Percentiles rank a stretch among this genome's conserved stretches.
Evolutionary conservation across 2,329 filamentous ascomycete species (phyloP).

Genomic region (Calonectria henricotiae): DNA sequence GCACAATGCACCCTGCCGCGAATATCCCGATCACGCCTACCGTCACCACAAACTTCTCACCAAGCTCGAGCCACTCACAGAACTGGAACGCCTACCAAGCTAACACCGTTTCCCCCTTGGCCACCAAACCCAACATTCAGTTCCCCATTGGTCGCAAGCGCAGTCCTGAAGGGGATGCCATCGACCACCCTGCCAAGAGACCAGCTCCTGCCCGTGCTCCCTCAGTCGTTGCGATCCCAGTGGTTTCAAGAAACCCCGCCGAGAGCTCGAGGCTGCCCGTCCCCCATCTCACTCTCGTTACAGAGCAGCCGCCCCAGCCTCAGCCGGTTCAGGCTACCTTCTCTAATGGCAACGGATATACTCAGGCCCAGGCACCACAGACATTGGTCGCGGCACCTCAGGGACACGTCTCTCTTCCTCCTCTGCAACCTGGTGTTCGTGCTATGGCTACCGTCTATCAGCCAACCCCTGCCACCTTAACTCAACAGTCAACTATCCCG

Average conservation of each 20-base stretch:
- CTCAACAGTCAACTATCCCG: conserved; percentile 56
- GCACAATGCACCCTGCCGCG: conserved; percentile 51
- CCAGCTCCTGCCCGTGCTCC: conserved; percentile 52
- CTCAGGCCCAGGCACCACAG: conserved; percentile 46
- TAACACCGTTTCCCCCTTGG: conserved; percentile 66
- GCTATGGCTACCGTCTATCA: conserved; percentile 86
- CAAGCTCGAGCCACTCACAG: conserved; percentile 58
- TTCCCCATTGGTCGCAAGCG: conserved; percentile 66
- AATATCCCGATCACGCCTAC: conserved; percentile 57
- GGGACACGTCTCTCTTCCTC: conserved; percentile 72
- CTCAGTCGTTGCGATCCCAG: conserved; percentile 39
- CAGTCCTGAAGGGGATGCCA: conserved; percentile 66
- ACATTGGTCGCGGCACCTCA: conserved; percentile 56
- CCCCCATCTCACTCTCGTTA: conserved; percentile 80
- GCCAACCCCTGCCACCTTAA: conserved; percentile 64
- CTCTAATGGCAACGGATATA: conserved; percentile 60
- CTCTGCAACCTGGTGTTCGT: conserved; percentile 74
- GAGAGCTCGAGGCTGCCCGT: conserved; percentile 72
- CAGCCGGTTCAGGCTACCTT: conserved; percentile 53
- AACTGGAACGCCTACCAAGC: conserved; percentile 61
- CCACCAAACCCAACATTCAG: conserved; percentile 64
- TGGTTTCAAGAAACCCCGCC: conserved; percentile 41
- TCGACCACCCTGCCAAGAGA: conserved; percentile 73
- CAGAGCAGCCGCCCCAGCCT: conserved; percentile 55
- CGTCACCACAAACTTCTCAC: conserved; percentile 60